A percentile compares a stretch with the other conserved stretches of the same genome.
These are phyloP conservation scores for Entomortierella parvispora DNA, from an alignment of 192 early-diverging fungal species.

Conservation along the genomic window DNA sequence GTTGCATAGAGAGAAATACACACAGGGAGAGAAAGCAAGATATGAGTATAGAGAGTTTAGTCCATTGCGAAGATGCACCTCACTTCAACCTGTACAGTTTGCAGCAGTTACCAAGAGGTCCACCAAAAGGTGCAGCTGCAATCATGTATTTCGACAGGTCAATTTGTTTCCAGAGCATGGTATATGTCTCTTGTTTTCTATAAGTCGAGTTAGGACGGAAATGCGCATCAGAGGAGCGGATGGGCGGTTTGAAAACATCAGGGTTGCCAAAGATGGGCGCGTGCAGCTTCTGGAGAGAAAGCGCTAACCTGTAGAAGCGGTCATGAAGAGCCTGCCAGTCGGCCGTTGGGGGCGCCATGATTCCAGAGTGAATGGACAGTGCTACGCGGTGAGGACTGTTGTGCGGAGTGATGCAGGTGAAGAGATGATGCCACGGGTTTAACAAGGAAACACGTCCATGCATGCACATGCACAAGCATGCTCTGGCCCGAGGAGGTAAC, in stretches of 20 bases:
- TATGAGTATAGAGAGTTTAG: background rate
- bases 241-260: too few species aligned
- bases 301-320: constrained; percentile 64
- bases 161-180: constrained; percentile 89
- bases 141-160: constrained; percentile 87
- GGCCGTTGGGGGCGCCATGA: constrained; percentile 64
- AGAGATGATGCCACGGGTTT: too few species aligned
- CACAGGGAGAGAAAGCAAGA: background rate
- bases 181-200: constrained; percentile 84
- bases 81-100: too few species aligned
- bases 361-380: too few species aligned
- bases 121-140: constrained; percentile 89
- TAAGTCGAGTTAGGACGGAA: background rate
- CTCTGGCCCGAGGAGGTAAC: too few species aligned
- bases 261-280: background rate
- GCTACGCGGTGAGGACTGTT: too few species aligned
- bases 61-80: too few species aligned
- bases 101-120: constrained; percentile 91
- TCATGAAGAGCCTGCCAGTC: constrained; percentile 70
- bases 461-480: too few species aligned
- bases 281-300: background rate
- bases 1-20: constrained; percentile 1
- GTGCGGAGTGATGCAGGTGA: too few species aligned
- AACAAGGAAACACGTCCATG: too few species aligned
- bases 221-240: background rate